Evolutionary conservation across 768 basidiomycete species (phyloP).

Genomic region (Suillus sp.): DNA sequence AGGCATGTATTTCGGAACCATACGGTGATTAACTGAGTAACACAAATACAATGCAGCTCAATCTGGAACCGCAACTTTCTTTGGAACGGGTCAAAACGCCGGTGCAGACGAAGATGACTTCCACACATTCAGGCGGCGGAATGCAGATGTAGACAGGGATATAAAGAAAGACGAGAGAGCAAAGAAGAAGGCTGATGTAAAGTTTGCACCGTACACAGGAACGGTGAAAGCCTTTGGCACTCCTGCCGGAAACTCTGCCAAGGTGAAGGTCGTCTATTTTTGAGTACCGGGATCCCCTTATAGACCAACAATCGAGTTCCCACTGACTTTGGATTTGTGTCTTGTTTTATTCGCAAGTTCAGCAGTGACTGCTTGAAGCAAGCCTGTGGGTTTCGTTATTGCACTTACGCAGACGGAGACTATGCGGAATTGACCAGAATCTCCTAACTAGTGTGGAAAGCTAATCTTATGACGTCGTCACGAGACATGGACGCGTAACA

Average conservation of each 20-base stretch:
- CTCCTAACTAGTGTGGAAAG: neutral
- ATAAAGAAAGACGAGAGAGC: constrained; percentile 51
- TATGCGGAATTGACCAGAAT: neutral
- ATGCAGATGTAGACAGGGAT: constrained; percentile 58
- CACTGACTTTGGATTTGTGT: neutral
- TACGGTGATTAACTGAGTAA: neutral
- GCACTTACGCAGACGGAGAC: neutral
- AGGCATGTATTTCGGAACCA: constrained; percentile 38
- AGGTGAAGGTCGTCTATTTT: constrained; percentile 49
- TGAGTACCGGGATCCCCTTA: constrained; percentile 25
- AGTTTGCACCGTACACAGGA: constrained; percentile 46
- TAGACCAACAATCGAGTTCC: neutral
- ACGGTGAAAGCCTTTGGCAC: constrained; percentile 39
- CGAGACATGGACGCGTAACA: neutral
- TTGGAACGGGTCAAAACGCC: constrained; percentile 45
- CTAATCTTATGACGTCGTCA: neutral
- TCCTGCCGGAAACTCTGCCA: constrained; percentile 22
- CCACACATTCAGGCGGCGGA: constrained; percentile 72
- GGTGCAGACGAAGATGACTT: constrained; percentile 97
- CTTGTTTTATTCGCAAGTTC: neutral
- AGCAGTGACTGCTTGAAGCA: neutral
- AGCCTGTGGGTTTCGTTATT: neutral
- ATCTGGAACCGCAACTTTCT: constrained; percentile 28
- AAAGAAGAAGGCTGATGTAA: constrained; percentile 45
- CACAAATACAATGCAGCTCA: neutral